Percentiles rank a stretch among this genome's conserved stretches.
These are phyloP conservation scores for Sporothrix variecibatus DNA, from an alignment of 2,329 filamentous ascomycete genomes.

Conservation along the genomic window DNA sequence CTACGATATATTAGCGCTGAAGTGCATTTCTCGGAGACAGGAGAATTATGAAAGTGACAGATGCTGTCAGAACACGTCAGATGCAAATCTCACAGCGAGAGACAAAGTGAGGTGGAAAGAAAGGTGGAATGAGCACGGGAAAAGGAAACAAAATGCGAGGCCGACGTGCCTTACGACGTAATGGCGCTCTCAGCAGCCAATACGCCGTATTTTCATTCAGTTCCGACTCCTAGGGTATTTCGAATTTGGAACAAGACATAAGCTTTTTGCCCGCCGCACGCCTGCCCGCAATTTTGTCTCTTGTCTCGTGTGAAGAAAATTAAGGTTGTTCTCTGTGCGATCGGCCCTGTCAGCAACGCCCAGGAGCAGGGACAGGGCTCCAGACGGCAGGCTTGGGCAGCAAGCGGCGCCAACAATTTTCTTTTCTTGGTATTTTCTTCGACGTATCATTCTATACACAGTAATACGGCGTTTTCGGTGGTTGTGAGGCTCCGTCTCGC, in stretches of 20 bases:
- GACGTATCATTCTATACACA: background rate
- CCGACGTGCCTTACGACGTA: background rate
- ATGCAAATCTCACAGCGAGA: background rate
- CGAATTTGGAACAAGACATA: background rate
- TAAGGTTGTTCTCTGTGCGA: constrained; percentile 15
- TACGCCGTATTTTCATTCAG: background rate
- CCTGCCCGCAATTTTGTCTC: background rate
- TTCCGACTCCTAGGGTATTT: background rate
- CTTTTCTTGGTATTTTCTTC: background rate
- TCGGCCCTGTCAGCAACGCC: constrained; percentile 6
- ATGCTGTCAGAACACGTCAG: constrained; percentile 11
- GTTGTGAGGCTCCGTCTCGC: background rate
- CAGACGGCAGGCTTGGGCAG: background rate
- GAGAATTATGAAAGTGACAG: background rate
- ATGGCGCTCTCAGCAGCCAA: background rate
- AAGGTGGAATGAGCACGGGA: background rate
- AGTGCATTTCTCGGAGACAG: background rate
- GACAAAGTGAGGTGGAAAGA: constrained; percentile 9
- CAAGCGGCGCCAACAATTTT: background rate
- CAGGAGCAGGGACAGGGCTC: background rate
- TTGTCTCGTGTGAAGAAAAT: background rate
- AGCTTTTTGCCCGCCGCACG: background rate
- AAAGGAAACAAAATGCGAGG: background rate
- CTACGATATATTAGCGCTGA: background rate
- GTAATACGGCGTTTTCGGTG: background rate